phyloP scores from a whole-genome alignment of 1,139 yeast species.

The Pneumocystis canis region DNA sequence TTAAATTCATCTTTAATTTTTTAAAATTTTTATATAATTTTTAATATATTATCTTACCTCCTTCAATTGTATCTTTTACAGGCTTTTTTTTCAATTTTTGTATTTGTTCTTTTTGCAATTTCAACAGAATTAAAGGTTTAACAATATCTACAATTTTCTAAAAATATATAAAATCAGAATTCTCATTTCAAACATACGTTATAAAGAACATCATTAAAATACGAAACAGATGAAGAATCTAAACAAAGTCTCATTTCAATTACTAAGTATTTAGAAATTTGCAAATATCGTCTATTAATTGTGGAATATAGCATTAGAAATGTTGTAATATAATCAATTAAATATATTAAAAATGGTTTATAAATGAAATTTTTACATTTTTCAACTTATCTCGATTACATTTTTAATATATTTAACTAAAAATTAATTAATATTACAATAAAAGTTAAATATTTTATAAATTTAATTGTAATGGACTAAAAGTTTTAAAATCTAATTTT shows the following conservation, averaged over 20 bases:
- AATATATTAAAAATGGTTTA: background rate
- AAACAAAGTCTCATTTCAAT: constrained; percentile 7
- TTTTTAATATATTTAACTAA: too few relatives aligned
- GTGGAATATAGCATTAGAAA: background rate
- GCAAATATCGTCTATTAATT: constrained; percentile 7
- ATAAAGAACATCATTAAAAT: constrained; percentile 1
- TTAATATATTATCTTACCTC: background rate
- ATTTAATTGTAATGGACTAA: background rate
- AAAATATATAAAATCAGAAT: background rate
- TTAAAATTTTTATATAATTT: background rate
- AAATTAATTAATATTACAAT: too few relatives aligned
- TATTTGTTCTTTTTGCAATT: constrained; percentile 7
- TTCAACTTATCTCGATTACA: background rate
- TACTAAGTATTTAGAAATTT: constrained; percentile 4
- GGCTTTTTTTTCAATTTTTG: background rate
- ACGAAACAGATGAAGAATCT: background rate
- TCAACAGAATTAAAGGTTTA: constrained; percentile 7
- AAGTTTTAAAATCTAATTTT: background rate
- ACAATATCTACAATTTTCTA: background rate
- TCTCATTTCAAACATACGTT: background rate
- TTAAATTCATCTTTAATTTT: constrained; percentile 1
- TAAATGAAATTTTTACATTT: background rate
- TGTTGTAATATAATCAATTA: background rate
- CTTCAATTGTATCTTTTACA: constrained; percentile 6
- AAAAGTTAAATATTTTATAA: background rate